Evolutionary conservation across 2,329 filamentous ascomycete species (phyloP), one percentile per base, ranked within the genome.

Genomic region (Aspergillus brunneoviolaceus): DNA sequence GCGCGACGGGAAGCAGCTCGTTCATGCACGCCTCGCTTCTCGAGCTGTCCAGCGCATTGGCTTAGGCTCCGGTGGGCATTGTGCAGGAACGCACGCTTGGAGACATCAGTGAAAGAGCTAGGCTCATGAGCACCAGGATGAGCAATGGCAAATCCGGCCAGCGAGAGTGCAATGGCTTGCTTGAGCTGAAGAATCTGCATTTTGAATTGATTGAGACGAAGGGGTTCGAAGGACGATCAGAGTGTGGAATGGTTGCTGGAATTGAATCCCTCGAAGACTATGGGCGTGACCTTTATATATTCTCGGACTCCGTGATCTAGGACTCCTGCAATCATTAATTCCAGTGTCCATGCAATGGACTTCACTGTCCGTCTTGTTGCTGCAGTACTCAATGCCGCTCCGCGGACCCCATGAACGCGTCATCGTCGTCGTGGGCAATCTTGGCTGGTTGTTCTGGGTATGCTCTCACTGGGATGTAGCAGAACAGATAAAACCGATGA

Each of bases 41-140:
- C 5, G 42, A 60, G 16, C 39, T 74, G 6, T 21, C 29, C 42
- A 11, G 53, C 42, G 45, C 53, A 55, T 27, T 55, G 27, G n/a
- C 29, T 48, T 2, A 55, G 39, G 21, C 42, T 54, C 35, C 47
- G 54, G 10, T 50, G 27, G 21, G 60, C 47, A 19, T 54, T 57
- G 60, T 49, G 50, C 16, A 62, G 54, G 51, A 60, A 62, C 31
- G 29, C 42, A 19, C 60, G 53, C 54, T 62, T 62, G 19, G 21
- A 21, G 11, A 54, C 12, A 42, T 59, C 19, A 6, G 54, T 48
- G 19, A 62, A 62, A 6, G 65, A 65, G 51, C 27, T 62, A 16
- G 55, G 55, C 52, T 68, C 65, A 25, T 67, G 64, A 35, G 33
- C 65, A 19, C 64, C 67, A 2, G 67, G 67, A 29, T 68, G 66